Base-by-base conservation (phyloP, 2,329 filamentous ascomycete genomes). In the Exophiala xenobiotica region DNA sequence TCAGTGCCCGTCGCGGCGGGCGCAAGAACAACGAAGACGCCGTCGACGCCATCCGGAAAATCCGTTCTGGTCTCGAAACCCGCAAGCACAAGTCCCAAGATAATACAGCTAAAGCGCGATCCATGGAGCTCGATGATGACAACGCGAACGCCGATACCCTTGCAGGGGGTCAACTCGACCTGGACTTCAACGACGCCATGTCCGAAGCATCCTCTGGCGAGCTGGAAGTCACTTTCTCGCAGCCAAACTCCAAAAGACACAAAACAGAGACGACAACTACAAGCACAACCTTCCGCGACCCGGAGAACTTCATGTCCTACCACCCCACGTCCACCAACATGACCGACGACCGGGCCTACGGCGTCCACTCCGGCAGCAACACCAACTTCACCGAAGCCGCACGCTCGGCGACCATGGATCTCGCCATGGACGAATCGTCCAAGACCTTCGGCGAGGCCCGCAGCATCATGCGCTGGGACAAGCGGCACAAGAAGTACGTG, bases 231-330 rank as follows among this genome's bases (percentile, higher is more conserved):
- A 88, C 85, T 2, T 80, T 92, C 60, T 82, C 84, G 11, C 77
- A 60, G 66, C 73, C 63, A 73, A 74, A 56, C 38, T 43, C 38
- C 39, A 60, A 53, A 56, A 62, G 49, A 58, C 56, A 23, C 62
- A 72, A 59, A 67, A n/a, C n/a, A n/a, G n/a, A n/a, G n/a, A n/a
- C n/a, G n/a, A n/a, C n/a, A n/a, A n/a, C n/a, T n/a, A n/a, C n/a
- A n/a, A n/a, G n/a, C n/a, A n/a, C n/a, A n/a, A n/a, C 84, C 39
- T 96, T 84, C 79, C 83, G 88, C 65, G 91, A 96, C 67, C 80
- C 85, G 0, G 91, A 96, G 38, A 83, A 93, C 62, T 99, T 95
- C 82, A 97, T 99, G 90, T 88, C 89, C 7, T 99, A 99, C 77
- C 88, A 83, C 1, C 93, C 93, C 0, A 85, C 87, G 56, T 84